A percentile compares a stretch with the other conserved stretches of the same genome.
phyloP scores from a whole-genome alignment of 805 yeast genomes.

The Yarrowia deformans region DNA sequence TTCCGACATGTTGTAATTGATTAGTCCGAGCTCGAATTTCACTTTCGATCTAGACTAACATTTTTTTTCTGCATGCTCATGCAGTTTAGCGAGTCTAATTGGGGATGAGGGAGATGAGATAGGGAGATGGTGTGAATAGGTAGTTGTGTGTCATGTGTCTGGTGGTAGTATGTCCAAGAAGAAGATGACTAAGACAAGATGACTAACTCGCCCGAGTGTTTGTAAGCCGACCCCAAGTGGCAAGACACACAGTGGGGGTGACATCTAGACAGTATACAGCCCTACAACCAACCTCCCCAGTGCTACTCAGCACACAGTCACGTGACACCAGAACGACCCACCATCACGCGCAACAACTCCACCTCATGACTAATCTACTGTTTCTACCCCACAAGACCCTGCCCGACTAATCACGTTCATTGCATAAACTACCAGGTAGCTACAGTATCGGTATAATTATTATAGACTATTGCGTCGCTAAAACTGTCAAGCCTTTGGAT shows the following conservation, averaged over 20 bases:
- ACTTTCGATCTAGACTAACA: neutral
- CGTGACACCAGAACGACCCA: too few species aligned
- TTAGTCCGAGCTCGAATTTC: neutral
- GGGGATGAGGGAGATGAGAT: neutral
- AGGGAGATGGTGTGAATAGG: too few species aligned
- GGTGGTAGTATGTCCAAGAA: too few species aligned
- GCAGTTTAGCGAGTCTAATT: slow-evolving; percentile 26
- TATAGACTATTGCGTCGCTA: neutral
- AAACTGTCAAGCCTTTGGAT: too few species aligned
- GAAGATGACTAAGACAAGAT: too few species aligned
- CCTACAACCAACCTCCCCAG: too few species aligned
- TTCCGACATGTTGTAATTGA: neutral
- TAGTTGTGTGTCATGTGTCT: too few species aligned
- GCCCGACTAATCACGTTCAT: neutral
- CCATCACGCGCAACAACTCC: neutral
- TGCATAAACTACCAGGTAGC: neutral
- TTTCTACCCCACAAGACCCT: neutral
- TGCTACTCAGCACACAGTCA: too few species aligned
- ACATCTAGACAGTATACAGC: too few species aligned
- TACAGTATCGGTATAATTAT: neutral
- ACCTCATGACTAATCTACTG: neutral
- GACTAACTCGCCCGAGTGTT: too few species aligned
- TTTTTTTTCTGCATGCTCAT: slow-evolving; percentile 29
- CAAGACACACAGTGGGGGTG: too few species aligned
- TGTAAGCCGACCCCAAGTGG: too few species aligned